phyloP scores from a whole-genome alignment of 192 early-diverging fungal genomes.

The Haplosporangium gracile region DNA sequence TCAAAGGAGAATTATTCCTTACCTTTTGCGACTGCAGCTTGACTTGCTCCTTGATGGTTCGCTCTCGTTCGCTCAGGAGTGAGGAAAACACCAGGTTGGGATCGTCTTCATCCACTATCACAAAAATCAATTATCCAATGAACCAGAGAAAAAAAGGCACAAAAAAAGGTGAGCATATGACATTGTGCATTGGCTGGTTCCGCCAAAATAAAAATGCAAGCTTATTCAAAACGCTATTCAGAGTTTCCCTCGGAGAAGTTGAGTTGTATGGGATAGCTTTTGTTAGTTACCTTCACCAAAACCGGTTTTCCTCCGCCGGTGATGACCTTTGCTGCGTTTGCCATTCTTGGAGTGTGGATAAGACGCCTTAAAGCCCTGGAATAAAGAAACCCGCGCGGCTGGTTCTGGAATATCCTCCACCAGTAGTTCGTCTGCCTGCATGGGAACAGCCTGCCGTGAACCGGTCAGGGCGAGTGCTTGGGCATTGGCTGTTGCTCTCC shows the following conservation, averaged over 20 bases:
- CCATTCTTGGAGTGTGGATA: slow-evolving; percentile 57
- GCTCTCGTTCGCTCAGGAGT: slow-evolving; percentile 64
- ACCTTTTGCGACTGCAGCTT: slow-evolving; percentile 67
- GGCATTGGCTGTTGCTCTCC: slow-evolving; percentile 38
- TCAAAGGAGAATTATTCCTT: not conserved
- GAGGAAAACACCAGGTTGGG: slow-evolving; percentile 57
- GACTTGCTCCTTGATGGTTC: slow-evolving; percentile 63
- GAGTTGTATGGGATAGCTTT: not conserved
- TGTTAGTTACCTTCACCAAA: slow-evolving; percentile 33
- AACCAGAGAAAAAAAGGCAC: not conserved
- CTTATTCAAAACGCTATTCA: not conserved
- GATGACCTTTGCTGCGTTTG: slow-evolving; percentile 44
- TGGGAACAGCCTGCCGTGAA: slow-evolving; percentile 11
- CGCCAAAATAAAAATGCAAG: not conserved
- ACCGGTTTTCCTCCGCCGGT: slow-evolving; percentile 48
- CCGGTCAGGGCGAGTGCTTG: slow-evolving; percentile 33
- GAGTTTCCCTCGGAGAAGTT: not conserved
- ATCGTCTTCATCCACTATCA: slow-evolving; percentile 44
- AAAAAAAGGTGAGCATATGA: not conserved
- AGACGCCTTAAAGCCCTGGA: slow-evolving; percentile 67
- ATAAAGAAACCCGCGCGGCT: slow-evolving; percentile 63
- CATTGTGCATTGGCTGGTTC: not conserved
- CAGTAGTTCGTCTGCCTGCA: slow-evolving; percentile 53
- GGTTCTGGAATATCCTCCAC: slow-evolving; percentile 68
- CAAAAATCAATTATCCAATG: not conserved